Conservation (phyloP, 2,329 filamentous ascomycete genomes). For the Colletotrichum orchidophilum region DNA sequence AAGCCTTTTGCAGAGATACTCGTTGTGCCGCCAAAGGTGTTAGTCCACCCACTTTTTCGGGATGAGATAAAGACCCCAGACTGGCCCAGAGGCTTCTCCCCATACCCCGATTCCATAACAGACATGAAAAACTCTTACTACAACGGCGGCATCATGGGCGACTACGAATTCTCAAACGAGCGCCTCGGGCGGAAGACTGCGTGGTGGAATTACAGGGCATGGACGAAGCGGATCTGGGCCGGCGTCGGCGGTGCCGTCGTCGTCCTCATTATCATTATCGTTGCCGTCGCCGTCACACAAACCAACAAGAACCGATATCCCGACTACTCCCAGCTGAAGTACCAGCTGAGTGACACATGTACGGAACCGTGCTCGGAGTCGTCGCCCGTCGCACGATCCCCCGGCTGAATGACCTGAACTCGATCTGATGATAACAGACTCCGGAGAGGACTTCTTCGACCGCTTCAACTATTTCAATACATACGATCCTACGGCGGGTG, state of each 20-base stretch:
- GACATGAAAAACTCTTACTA: constrained; percentile 21
- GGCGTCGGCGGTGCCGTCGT: constrained; percentile 50
- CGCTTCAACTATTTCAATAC: constrained; percentile 63
- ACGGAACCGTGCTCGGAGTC: constrained; percentile 36
- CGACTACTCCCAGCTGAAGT: constrained; percentile 56
- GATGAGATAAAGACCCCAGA: constrained; percentile 32
- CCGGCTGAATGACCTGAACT: constrained; percentile 5
- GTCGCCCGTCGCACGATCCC: constrained; percentile 10
- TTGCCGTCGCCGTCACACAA: constrained; percentile 54
- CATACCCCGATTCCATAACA: constrained; percentile 20
- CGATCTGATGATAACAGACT: constrained; percentile 47
- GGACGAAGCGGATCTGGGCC: constrained; percentile 63
- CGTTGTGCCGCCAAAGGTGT: constrained; percentile 30
- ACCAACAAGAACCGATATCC: constrained; percentile 56
- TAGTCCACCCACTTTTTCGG: constrained; percentile 30
- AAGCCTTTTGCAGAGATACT: constrained; percentile 25
- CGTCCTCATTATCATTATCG: constrained; percentile 59
- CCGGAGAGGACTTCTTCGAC: constrained; percentile 61
- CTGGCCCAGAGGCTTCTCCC: constrained; percentile 23
- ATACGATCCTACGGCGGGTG: constrained; percentile 59
- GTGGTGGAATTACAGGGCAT: constrained; percentile 59
- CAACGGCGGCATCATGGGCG: constrained; percentile 21
- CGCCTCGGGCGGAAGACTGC: not conserved
- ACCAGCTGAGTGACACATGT: constrained; percentile 61
- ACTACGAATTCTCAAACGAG: constrained; percentile 17